phyloP scores from a whole-genome alignment of 768 basidiomycete genomes.

The Termitomyces sp. region DNA sequence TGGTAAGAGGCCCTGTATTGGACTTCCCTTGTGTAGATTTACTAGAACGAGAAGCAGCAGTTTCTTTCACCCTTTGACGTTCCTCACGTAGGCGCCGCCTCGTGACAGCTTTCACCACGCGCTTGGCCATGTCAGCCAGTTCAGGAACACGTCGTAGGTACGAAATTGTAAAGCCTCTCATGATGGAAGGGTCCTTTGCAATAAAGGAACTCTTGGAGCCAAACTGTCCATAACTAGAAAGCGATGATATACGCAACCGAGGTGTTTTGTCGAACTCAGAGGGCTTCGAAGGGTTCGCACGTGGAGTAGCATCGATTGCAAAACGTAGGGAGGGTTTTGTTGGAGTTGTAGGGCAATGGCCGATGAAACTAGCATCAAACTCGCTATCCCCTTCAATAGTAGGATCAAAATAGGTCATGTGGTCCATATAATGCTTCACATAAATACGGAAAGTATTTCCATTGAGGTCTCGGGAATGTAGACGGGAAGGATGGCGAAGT shows the following conservation, averaged over 20 bases:
- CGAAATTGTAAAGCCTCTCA: conserved; percentile 61
- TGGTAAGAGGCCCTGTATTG: background rate
- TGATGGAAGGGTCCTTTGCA: background rate
- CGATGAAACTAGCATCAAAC: background rate
- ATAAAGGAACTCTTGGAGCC: background rate
- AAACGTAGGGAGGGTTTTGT: conserved; percentile 1
- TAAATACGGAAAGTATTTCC: conserved; percentile 70
- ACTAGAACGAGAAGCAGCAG: background rate
- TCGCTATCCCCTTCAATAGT: conserved; percentile 9
- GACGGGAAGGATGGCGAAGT: conserved; percentile 67
- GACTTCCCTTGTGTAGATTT: background rate
- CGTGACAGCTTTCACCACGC: conserved; percentile 58
- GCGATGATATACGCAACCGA: conserved; percentile 13
- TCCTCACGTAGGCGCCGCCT: conserved; percentile 48
- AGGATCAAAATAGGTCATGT: conserved; percentile 26
- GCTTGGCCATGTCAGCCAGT: conserved; percentile 53
- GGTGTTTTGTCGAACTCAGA: conserved; percentile 17
- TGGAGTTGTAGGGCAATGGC: conserved; percentile 5
- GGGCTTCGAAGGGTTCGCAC: conserved; percentile 9
- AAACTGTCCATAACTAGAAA: conserved; percentile 1
- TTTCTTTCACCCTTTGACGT: conserved; percentile 34
- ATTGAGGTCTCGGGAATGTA: conserved; percentile 63
- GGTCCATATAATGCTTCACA: conserved; percentile 75
- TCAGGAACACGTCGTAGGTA: conserved; percentile 77
- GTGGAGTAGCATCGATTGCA: conserved; percentile 18